phyloP scores from a whole-genome alignment of 768 basidiomycete species.

The Podaxis carcinomalis region DNA sequence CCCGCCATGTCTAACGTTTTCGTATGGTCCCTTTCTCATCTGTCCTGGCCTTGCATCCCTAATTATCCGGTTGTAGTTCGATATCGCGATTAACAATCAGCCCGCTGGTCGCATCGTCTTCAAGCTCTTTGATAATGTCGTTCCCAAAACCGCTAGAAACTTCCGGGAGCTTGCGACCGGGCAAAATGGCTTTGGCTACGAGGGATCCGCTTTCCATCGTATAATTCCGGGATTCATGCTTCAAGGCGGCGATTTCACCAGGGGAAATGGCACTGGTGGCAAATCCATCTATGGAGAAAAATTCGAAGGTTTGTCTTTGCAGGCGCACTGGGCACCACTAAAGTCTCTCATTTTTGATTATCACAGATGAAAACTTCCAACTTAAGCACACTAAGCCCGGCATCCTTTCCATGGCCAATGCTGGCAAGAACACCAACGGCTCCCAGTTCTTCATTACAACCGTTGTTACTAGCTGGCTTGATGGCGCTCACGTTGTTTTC shows the following conservation, averaged over 20 bases:
- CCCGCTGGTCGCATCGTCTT: conserved; percentile 63
- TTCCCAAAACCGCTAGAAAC: conserved; percentile 73
- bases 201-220: conserved; percentile 69
- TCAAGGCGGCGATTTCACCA: conserved; percentile 87
- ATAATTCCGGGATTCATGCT: conserved; percentile 84
- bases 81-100: conserved; percentile 45
- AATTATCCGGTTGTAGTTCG: conserved; percentile 44
- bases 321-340: background rate
- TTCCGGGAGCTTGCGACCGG: conserved; percentile 90
- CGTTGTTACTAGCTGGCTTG: conserved; percentile 71
- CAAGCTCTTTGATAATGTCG: conserved; percentile 79
- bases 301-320: conserved; percentile 46
- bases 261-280: conserved; percentile 67
- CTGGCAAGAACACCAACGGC: conserved; percentile 80
- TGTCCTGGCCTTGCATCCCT: background rate
- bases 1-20: conserved; percentile 26
- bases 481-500: conserved; percentile 84
- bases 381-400: conserved; percentile 69
- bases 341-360: background rate
- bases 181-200: conserved; percentile 69
- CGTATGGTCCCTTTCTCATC: conserved; percentile 12
- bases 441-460: conserved; percentile 91
- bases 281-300: conserved; percentile 74
- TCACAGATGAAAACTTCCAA: conserved; percentile 79
- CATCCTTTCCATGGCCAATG: conserved; percentile 78